Conservation (phyloP, 495 filamentous ascomycete genomes). For the Apodospora peruviana region DNA sequence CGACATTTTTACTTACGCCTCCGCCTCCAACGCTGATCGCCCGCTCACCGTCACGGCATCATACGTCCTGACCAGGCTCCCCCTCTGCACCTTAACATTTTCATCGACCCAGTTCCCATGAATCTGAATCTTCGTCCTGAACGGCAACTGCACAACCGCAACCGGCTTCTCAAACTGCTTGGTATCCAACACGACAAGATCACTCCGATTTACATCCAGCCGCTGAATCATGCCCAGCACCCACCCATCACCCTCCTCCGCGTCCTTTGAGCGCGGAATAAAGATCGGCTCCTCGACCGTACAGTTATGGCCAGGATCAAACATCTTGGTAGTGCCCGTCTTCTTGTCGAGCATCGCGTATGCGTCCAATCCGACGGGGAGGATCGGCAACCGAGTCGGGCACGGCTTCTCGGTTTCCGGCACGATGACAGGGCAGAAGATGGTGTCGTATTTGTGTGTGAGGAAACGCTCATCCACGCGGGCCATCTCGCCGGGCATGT, state of each 20-base stretch:
- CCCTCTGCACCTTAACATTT: neutral
- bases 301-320: neutral
- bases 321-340: neutral
- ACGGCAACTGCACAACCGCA: constrained; percentile 3
- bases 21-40: neutral
- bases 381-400: neutral
- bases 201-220: constrained; percentile 1
- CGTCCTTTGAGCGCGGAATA: neutral
- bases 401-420: neutral
- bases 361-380: neutral
- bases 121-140: neutral
- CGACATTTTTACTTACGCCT: too few relatives aligned
- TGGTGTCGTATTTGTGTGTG: neutral
- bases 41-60: neutral
- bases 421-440: constrained; percentile 2
- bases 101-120: neutral
- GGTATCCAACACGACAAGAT: constrained; percentile 7
- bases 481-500: constrained; percentile 4
- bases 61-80: neutral
- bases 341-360: neutral
- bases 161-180: constrained; percentile 1
- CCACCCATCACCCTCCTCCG: constrained; percentile 2
- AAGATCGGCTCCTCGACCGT: neutral
- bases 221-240: constrained; percentile 3
- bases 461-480: constrained; percentile 6